Evolutionary conservation across 192 early-diverging fungal species (phyloP), one percentile per base, ranked within the genome.

Genomic region (Podila minutissima): DNA sequence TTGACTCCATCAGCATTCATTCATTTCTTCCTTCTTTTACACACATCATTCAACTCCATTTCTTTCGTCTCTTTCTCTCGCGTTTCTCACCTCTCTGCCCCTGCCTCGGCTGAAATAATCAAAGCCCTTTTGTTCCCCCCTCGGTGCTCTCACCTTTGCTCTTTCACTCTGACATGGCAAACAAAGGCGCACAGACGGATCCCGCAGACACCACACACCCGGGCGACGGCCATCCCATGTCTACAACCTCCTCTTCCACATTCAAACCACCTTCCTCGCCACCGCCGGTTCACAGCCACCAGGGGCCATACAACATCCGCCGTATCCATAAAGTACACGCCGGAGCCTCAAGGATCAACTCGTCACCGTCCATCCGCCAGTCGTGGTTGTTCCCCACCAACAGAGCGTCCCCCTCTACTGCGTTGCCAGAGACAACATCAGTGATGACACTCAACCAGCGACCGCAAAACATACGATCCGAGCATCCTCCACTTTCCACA

Each of bases 371-470:
- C 35, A 64, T 81, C 32, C 77, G 77, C n/a, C 77, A 81, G 35
- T 81, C 77, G 6, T 81, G 77, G 77, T 61, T 81, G 46, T 72
- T 81, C 59, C 77, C 77, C 22, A 69, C 77, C 24, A 64, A 73
- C 49, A 58, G 77, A 60, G 77, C 77, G 2, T 72, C 77, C 0
- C 77, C 77, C 26, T 81, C 77, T 19, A 81, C 77, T 12, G 66
- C 71, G 10, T 29, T 59, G 20, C 76, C 76, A 20, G 77, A 81
- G 38, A 69, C 77, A 26, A 69, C 71, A 24, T 73, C 71, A 3
- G 71, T 81, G 32, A 73, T 81, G 66, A 73, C 77, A 11, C 62
- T 63, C 29, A 81, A 59, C 48, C 71, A 72, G 15, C 77, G 71
- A 0, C 67, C 77, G 8, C 53, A 49, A 26, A 69, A 64, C 62